Conservation (phyloP, 768 basidiomycete genomes). For the Suillus discolor region DNA sequence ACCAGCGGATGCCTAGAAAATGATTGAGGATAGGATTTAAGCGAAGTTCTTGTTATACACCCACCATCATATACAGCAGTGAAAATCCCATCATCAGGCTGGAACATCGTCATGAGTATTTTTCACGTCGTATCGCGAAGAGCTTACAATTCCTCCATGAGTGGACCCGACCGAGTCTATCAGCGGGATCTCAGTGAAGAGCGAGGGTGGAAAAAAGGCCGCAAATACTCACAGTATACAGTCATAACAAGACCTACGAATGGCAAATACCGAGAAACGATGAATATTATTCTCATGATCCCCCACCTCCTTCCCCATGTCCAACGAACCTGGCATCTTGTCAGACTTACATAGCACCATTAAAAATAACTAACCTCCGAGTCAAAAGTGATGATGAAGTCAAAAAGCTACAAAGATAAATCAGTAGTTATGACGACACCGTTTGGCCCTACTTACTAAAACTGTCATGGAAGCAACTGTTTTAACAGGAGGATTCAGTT, state of each 20-base stretch:
- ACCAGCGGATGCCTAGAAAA: background rate
- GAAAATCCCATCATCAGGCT: background rate
- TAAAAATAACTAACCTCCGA: slow-evolving; percentile 3
- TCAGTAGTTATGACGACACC: background rate
- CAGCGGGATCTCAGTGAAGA: background rate
- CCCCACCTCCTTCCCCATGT: slow-evolving; percentile 7
- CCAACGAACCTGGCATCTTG: slow-evolving; percentile 6
- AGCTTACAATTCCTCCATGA: background rate
- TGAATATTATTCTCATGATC: background rate
- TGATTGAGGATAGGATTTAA: background rate
- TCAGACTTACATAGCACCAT: background rate
- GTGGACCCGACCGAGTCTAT: background rate
- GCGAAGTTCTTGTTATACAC: background rate
- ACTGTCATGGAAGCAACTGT: background rate
- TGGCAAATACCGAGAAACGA: slow-evolving; percentile 4
- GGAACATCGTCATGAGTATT: background rate
- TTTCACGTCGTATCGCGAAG: background rate
- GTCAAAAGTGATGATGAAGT: slow-evolving; percentile 10
- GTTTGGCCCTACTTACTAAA: background rate
- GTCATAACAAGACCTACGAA: slow-evolving; percentile 2
- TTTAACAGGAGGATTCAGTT: background rate
- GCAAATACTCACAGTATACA: background rate
- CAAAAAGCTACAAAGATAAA: background rate
- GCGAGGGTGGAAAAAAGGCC: background rate
- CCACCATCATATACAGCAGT: background rate